Percentiles rank a stretch among this genome's conserved stretches.
Evolutionary conservation across 2,329 filamentous ascomycete species (phyloP).

Genomic region (Pseudocercospora musae): DNA sequence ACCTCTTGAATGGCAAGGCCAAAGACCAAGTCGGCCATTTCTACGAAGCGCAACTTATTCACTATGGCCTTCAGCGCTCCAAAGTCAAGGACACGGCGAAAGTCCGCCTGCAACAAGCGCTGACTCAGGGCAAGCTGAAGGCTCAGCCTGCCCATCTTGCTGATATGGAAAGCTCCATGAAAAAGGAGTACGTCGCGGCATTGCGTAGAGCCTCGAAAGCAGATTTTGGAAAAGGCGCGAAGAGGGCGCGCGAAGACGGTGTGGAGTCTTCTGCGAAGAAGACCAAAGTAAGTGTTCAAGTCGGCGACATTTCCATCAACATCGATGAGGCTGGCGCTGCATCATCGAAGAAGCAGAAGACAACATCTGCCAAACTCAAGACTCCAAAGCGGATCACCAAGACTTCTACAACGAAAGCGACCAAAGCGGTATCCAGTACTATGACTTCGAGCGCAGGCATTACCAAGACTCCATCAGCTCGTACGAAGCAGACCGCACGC

Average conservation of each 20-base stretch:
- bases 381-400: not conserved
- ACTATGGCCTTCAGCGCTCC: conserved; percentile 58
- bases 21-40: conserved; percentile 58
- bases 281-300: conserved; percentile 28
- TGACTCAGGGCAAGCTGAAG: conserved; percentile 48
- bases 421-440: not conserved
- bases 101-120: conserved; percentile 56
- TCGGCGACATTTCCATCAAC: conserved; percentile 25
- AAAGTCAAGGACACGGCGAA: conserved; percentile 59
- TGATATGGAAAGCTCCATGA: conserved; percentile 54
- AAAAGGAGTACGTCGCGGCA: conserved; percentile 55
- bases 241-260: conserved; percentile 27
- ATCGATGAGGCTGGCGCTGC: conserved; percentile 24
- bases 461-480: not conserved
- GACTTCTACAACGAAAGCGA: conserved; percentile 1
- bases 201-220: conserved; percentile 46
- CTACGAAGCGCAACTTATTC: conserved; percentile 61
- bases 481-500: conserved; percentile 9
- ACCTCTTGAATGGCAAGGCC: conserved; percentile 23
- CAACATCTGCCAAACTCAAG: not conserved
- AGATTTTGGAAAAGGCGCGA: conserved; percentile 13
- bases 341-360: conserved; percentile 13
- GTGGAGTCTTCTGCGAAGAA: conserved; percentile 20
- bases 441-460: not conserved
- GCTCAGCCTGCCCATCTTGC: conserved; percentile 49